Conservation (phyloP, 148 eudicot species). For the Nepenthes gracilis region DNA sequence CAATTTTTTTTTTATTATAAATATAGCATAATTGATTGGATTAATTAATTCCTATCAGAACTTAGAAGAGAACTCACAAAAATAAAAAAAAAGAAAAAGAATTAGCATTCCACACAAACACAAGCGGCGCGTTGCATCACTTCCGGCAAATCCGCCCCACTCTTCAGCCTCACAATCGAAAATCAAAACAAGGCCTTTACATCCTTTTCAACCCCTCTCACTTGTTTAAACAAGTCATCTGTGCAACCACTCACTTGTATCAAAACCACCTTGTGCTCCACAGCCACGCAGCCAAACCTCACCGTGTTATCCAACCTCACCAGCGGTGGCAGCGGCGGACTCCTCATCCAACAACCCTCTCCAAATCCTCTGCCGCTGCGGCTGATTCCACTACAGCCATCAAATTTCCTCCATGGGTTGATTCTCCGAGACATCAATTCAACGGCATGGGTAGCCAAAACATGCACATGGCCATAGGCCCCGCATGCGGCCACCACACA, state of each 20-base stretch:
- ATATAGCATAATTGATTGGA: too few relatives aligned
- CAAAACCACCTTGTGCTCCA: constrained; percentile 64
- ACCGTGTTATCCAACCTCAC: constrained; percentile 55
- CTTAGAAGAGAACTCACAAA: too few relatives aligned
- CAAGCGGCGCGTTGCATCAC: constrained; percentile 56
- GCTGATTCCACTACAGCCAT: not conserved
- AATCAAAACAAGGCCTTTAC: constrained; percentile 53
- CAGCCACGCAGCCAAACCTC: constrained; percentile 60
- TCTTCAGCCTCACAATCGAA: constrained; percentile 53
- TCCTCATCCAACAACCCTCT: constrained; percentile 57
- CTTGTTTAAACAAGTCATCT: constrained; percentile 53
- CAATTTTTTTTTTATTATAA: too few relatives aligned
- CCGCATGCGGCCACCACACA: constrained; percentile 88
- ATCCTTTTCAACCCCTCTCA: constrained; percentile 43
- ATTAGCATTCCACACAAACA: constrained; percentile 59
- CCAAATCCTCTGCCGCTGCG: constrained; percentile 15
- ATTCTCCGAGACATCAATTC: constrained; percentile 80
- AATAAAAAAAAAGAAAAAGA: too few relatives aligned
- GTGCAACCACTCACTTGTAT: constrained; percentile 58
- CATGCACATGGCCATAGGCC: constrained; percentile 36
- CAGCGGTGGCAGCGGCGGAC: constrained; percentile 63
- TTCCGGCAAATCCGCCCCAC: constrained; percentile 64
- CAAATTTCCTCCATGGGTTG: constrained; percentile 22
- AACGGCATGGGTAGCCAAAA: constrained; percentile 66
- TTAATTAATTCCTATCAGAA: too few relatives aligned